Percentiles rank a stretch among this genome's conserved stretches.
Evolutionary conservation across 306 rosid genomes (phyloP).

Genomic region (Dalbergia cultrata): DNA sequence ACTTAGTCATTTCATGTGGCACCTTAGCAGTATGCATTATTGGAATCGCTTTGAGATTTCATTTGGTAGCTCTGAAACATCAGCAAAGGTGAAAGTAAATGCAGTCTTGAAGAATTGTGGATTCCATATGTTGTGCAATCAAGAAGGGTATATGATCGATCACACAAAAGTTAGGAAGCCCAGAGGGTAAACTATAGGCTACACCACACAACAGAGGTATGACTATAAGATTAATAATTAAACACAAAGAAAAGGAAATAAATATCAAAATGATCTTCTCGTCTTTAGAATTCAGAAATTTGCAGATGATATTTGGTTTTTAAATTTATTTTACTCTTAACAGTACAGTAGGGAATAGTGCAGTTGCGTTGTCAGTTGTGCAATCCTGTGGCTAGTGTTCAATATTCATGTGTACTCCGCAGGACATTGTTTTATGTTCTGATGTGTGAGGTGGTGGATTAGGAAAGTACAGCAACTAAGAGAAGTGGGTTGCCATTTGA

Average conservation of each 20-base stretch:
- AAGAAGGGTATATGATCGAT: constrained; percentile 23
- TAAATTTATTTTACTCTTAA: not conserved
- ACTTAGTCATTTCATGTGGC: not conserved
- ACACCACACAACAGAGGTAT: too few relatives aligned
- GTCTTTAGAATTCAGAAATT: not conserved
- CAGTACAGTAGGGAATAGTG: not conserved
- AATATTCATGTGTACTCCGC: not conserved
- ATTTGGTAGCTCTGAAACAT: not conserved
- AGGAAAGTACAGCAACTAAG: not conserved
- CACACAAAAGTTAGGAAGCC: not conserved
- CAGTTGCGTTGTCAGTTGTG: not conserved
- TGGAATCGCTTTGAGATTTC: constrained; percentile 25
- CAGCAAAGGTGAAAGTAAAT: not conserved
- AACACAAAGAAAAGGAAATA: not conserved
- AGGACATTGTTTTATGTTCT: not conserved
- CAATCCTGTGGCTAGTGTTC: not conserved
- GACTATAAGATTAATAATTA: too few relatives aligned
- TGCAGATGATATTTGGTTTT: not conserved
- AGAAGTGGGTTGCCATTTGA: not conserved
- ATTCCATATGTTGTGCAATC: constrained; percentile 21
- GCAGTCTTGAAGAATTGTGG: constrained; percentile 33
- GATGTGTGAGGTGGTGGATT: not conserved
- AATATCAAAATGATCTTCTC: not conserved
- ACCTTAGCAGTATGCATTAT: not conserved
- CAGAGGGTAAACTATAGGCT: not conserved